phyloP scores from a whole-genome alignment of 768 basidiomycete species.

The Termitomyces sp. region DNA sequence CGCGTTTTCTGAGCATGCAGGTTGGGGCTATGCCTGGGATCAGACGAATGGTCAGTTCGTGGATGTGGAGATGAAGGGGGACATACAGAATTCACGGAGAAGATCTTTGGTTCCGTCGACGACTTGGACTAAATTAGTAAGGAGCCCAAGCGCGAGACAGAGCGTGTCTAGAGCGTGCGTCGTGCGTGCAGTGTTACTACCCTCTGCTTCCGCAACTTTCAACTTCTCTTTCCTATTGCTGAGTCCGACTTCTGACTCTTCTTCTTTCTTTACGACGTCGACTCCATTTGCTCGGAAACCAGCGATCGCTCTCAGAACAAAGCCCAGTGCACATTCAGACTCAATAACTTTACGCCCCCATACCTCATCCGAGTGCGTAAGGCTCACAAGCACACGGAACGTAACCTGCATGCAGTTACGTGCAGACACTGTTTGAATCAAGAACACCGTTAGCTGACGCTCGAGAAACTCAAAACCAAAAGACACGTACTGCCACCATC shows the following conservation, averaged over 20 bases:
- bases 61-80: background rate
- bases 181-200: slow-evolving; percentile 10
- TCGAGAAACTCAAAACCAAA: background rate
- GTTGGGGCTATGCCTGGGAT: slow-evolving; percentile 43
- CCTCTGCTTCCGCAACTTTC: slow-evolving; percentile 13
- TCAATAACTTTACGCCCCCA: slow-evolving; percentile 56
- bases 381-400: slow-evolving; percentile 65
- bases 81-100: slow-evolving; percentile 49
- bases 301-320: slow-evolving; percentile 42
- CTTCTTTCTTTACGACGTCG: slow-evolving; percentile 7
- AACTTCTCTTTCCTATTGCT: slow-evolving; percentile 8
- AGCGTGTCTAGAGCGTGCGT: slow-evolving; percentile 60
- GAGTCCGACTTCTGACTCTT: background rate
- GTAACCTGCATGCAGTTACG: slow-evolving; percentile 50
- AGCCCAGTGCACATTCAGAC: slow-evolving; percentile 41
- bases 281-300: slow-evolving; percentile 7
- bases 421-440: slow-evolving; percentile 11
- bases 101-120: slow-evolving; percentile 43
- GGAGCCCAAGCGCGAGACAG: slow-evolving; percentile 69
- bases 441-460: background rate
- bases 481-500: slow-evolving; percentile 16
- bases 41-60: background rate
- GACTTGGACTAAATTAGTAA: slow-evolving; percentile 73
- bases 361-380: slow-evolving; percentile 56
- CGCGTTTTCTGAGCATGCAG: slow-evolving; percentile 44